Conservation (phyloP, 2,329 filamentous ascomycete genomes). For the Colletotrichum truncatum region DNA sequence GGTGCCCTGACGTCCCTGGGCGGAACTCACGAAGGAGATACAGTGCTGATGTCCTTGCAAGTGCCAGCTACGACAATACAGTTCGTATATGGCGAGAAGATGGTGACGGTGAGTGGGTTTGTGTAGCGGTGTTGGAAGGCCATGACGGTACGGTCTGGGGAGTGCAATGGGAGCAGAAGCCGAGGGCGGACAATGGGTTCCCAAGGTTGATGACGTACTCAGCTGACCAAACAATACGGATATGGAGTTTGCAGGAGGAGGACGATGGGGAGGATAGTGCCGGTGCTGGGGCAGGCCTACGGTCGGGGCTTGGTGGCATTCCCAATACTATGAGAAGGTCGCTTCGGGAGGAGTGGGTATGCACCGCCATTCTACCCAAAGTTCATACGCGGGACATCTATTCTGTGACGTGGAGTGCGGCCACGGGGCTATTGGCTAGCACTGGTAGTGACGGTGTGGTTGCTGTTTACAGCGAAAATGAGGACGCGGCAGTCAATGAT, state of each 20-base stretch:
- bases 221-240: constrained; percentile 80
- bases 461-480: constrained; percentile 77
- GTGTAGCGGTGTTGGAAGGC: constrained; percentile 81
- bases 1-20: constrained; percentile 78
- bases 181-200: constrained; percentile 50
- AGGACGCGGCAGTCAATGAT: neutral
- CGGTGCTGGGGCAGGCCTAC: constrained; percentile 40
- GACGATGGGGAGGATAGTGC: constrained; percentile 51
- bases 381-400: constrained; percentile 86
- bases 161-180: constrained; percentile 73
- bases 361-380: constrained; percentile 78
- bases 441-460: constrained; percentile 88
- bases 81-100: constrained; percentile 91
- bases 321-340: constrained; percentile 89
- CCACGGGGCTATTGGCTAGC: constrained; percentile 82
- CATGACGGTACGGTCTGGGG: constrained; percentile 92
- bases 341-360: constrained; percentile 84
- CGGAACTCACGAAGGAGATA: constrained; percentile 55
- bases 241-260: constrained; percentile 77
- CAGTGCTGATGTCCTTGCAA: constrained; percentile 79
- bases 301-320: constrained; percentile 65
- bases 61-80: constrained; percentile 93
- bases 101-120: constrained; percentile 89
- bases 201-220: constrained; percentile 82
- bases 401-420: constrained; percentile 82